Conservation (phyloP, 768 basidiomycete species). For the Roridomyces roridus region DNA sequence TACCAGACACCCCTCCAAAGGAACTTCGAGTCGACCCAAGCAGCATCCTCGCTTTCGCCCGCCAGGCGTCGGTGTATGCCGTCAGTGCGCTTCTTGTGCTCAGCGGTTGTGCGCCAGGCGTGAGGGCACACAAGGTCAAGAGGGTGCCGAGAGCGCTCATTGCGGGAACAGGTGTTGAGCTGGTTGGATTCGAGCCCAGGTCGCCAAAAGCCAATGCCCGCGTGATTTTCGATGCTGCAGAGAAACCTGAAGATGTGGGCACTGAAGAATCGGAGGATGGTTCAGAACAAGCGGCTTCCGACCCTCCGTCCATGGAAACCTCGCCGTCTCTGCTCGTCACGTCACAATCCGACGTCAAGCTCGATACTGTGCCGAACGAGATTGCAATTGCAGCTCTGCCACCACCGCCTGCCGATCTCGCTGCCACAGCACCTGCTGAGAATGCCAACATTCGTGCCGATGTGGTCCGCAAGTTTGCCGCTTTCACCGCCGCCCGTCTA, state of each 20-base stretch:
- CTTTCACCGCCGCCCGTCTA: constrained; percentile 21
- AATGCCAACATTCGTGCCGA: constrained; percentile 10
- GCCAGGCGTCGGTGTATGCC: constrained; percentile 15
- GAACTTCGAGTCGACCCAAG: not conserved
- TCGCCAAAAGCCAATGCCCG: too few relatives aligned
- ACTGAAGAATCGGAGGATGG: too few relatives aligned
- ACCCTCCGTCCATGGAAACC: too few relatives aligned
- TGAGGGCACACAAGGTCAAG: not conserved
- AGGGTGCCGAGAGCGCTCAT: constrained; percentile 1
- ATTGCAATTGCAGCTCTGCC: not conserved
- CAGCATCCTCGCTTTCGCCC: constrained; percentile 10
- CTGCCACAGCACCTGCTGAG: not conserved
- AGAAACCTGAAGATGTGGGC: too few relatives aligned
- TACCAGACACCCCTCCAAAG: too few relatives aligned
- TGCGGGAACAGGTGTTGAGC: not conserved
- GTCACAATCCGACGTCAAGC: too few relatives aligned
- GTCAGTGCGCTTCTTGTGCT: constrained; percentile 10
- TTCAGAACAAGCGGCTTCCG: too few relatives aligned
- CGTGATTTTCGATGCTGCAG: not conserved
- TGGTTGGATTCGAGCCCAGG: not conserved
- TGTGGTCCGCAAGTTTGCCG: constrained; percentile 9
- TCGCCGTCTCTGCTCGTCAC: too few relatives aligned
- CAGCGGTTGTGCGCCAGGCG: constrained; percentile 15
- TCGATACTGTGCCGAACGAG: too few relatives aligned
- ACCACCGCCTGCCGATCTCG: not conserved